Evolutionary conservation across 2,329 filamentous ascomycete species (phyloP).

Genomic region (Lasiodiplodia gonubiensis): DNA sequence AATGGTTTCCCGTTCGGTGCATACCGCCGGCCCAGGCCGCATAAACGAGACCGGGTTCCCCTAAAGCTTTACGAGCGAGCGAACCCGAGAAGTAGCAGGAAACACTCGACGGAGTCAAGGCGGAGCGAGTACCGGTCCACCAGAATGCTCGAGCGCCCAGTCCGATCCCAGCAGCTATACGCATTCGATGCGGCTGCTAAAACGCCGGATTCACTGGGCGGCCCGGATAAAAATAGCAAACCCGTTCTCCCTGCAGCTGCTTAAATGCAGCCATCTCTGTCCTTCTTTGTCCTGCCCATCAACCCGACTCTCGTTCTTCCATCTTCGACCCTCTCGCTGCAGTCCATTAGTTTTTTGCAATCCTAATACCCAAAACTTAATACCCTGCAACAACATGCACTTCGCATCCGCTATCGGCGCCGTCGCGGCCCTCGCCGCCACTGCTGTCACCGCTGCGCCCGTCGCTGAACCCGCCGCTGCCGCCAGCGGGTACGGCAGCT

Average conservation of each 20-base stretch:
- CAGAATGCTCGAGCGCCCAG: conserved; percentile 3
- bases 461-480: background rate
- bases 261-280: background rate
- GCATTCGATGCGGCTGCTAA: conserved; percentile 6
- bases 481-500: conserved; percentile 19
- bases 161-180: conserved; percentile 1
- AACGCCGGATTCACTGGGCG: background rate
- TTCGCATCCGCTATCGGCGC: background rate
- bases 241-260: background rate
- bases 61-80: background rate
- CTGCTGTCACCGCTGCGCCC: conserved; percentile 5
- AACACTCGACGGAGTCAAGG: background rate
- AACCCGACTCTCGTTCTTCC: conserved; percentile 5
- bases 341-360: background rate
- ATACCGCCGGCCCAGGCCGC: conserved; percentile 1
- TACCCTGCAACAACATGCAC: background rate
- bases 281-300: background rate
- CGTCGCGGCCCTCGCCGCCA: conserved; percentile 10
- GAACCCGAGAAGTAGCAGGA: background rate
- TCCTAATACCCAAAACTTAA: background rate
- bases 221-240: conserved; percentile 10
- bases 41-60: conserved; percentile 10
- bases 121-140: background rate
- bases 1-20: background rate
- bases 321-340: background rate